A percentile compares a stretch with the other conserved stretches of the same genome.
Evolutionary conservation across 1,284 basidiomycete species (phyloP).

Genomic region (Boletus mariae): DNA sequence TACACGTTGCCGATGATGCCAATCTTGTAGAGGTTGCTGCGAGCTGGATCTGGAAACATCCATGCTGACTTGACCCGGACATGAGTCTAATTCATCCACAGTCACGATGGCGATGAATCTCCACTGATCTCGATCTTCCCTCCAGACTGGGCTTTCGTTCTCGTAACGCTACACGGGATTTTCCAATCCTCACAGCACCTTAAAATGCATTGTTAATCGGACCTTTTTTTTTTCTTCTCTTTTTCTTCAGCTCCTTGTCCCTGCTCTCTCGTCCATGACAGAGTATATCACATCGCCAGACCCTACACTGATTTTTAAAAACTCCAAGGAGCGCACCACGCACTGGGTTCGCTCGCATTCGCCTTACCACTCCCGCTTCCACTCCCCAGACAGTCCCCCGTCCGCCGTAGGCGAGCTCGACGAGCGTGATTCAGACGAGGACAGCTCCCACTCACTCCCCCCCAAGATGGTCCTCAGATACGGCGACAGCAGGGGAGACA

Average conservation of each 20-base stretch:
- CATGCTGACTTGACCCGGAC: constrained; percentile 19
- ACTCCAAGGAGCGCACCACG: constrained; percentile 54
- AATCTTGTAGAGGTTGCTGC: constrained; percentile 23
- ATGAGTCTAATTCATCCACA: constrained; percentile 20
- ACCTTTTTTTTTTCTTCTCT: constrained; percentile 4
- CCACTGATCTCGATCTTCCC: constrained; percentile 22
- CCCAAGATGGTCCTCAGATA: constrained; percentile 70
- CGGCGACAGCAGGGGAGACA: constrained; percentile 56
- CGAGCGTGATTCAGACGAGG: constrained; percentile 52
- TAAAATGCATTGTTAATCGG: not conserved
- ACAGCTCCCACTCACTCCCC: constrained; percentile 61
- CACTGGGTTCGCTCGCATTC: constrained; percentile 54
- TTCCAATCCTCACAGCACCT: constrained; percentile 14
- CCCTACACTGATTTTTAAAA: constrained; percentile 53
- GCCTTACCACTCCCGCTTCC: constrained; percentile 38
- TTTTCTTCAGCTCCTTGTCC: constrained; percentile 5
- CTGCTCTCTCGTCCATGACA: constrained; percentile 44
- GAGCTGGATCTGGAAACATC: no score
- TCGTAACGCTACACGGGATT: constrained; percentile 29
- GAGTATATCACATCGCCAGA: constrained; percentile 61
- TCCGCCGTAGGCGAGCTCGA: constrained; percentile 44
- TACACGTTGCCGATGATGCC: constrained; percentile 28
- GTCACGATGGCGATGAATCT: constrained; percentile 10
- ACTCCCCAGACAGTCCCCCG: constrained; percentile 58
- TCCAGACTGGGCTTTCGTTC: not conserved